These are phyloP conservation scores for Onygenales sp. DNA, from an alignment of 2,329 filamentous ascomycete species.

Conservation along the genomic window DNA sequence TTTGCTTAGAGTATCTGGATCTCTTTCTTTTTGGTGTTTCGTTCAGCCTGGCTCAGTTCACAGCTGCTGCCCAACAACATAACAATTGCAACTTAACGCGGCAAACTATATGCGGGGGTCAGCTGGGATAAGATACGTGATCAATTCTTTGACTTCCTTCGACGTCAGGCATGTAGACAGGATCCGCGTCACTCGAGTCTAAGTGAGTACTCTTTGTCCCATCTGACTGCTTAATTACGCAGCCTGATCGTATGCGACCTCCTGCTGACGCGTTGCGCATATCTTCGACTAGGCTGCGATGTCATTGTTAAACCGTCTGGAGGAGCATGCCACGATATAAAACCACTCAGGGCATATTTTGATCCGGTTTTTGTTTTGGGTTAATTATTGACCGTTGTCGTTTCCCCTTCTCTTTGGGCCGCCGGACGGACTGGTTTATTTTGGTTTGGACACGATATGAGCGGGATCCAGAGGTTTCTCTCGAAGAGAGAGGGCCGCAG, in stretches of 20 bases:
- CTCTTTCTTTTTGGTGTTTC: too few species aligned
- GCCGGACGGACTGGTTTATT: neutral
- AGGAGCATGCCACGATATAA: too few species aligned
- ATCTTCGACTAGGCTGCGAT: neutral
- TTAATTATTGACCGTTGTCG: too few species aligned
- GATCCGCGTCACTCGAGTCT: neutral
- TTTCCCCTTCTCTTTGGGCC: too few species aligned
- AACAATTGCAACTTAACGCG: neutral
- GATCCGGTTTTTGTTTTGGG: neutral
- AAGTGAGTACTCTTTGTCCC: neutral
- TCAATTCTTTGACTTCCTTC: neutral
- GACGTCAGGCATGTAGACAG: neutral
- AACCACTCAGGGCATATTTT: neutral
- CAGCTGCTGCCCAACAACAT: neutral
- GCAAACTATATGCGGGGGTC: neutral
- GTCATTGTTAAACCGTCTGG: neutral
- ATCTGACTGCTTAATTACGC: neutral
- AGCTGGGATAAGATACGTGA: neutral
- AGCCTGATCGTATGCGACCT: neutral
- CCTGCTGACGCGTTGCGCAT: neutral
- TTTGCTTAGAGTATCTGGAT: too few species aligned
- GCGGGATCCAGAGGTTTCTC: slow-evolving; percentile 33
- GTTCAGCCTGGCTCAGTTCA: neutral
- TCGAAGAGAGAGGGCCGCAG: slow-evolving; percentile 28
- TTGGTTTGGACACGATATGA: slow-evolving; percentile 19